Percentiles rank a stretch among this genome's conserved stretches.
Conservation (phyloP, 805 yeast genomes). For the Ogataea nonfermentans region DNA sequence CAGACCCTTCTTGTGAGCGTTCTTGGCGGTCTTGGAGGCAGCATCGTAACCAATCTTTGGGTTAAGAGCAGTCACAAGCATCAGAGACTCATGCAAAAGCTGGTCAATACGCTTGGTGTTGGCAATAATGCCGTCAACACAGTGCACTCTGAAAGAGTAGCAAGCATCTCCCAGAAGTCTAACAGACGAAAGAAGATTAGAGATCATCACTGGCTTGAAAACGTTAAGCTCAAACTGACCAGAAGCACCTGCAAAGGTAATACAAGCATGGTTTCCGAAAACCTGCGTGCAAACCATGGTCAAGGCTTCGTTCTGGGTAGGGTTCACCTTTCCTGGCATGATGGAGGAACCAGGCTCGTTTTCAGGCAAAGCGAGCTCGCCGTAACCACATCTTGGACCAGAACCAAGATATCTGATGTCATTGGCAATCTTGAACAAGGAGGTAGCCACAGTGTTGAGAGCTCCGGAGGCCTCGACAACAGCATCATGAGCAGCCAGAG, state of each 20-base stretch:
- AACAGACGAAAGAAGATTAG: constrained; percentile 83
- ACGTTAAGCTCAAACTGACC: constrained; percentile 99
- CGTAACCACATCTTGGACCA: constrained; percentile 99
- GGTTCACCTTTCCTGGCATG: constrained; percentile 99
- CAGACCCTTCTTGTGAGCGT: constrained; percentile 96
- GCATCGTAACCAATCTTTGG: constrained; percentile 98
- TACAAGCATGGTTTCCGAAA: constrained; percentile 92
- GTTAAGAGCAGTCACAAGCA: constrained; percentile 98
- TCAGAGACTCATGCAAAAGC: constrained; percentile 87
- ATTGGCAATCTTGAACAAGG: constrained; percentile 94
- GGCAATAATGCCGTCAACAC: constrained; percentile 93
- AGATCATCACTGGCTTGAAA: constrained; percentile 93
- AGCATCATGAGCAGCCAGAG: constrained; percentile 98
- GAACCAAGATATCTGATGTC: constrained; percentile 98
- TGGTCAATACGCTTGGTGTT: constrained; percentile 84
- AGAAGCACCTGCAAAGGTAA: constrained; percentile 96
- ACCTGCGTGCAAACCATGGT: constrained; percentile 99
- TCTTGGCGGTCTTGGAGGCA: constrained; percentile 97
- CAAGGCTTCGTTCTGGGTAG: constrained; percentile 98
- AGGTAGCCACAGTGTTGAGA: constrained; percentile 88
- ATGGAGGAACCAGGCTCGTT: constrained; percentile 99
- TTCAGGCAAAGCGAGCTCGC: constrained; percentile 92
- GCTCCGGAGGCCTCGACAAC: constrained; percentile 98
- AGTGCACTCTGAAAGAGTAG: constrained; percentile 86
- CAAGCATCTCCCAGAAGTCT: constrained; percentile 88